Evolutionary conservation across 805 yeast genomes (phyloP), one percentile per base, ranked within the genome.

Genomic region (Candida sanyiensis): DNA sequence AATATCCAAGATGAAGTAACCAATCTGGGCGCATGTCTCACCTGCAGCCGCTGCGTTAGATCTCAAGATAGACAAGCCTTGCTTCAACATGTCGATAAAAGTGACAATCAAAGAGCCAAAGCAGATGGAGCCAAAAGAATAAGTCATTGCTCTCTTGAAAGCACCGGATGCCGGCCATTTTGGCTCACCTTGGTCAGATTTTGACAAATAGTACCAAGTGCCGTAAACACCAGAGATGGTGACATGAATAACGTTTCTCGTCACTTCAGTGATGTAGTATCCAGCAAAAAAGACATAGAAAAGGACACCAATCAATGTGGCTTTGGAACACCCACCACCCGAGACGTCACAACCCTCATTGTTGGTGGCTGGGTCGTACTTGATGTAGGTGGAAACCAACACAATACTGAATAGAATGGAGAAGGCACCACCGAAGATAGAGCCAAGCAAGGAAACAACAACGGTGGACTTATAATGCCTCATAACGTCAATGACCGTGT

Each of bases 121-220:
- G 57, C 95, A 83, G 39, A 89, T 81, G 3, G 95, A 83, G 2
- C 97, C 97, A 53, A 88, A 82, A 8, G 95, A 85, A 56, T 80
- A 83, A 4, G 95, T 83, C 60, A 85, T 59, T 1, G 95, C 86
- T 48, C 95, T 72, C 51, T 69, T 75, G 48, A 88, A 76, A 3
- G 96, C 80, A 3, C 93, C 88, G 44, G 80, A 64, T 1, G 94
- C 93, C 3, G 95, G 90, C 66, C 73, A 71, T 50, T 57, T 70
- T 23, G 96, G 95, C 65, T 75, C 80, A 3, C 88, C 88, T 57
- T 81, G 82, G 56, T 80, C 87, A 10, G 87, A 75, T 39, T 69
- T 69, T 15, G 83, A 73, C 59, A 83, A 72, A 61, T 86, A 89
- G 61, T 85, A 88, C 96, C 97, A 89, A 7, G 90, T 75, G 8